A percentile compares a stretch with the other conserved stretches of the same genome.
phyloP scores from a whole-genome alignment of 176 grass and related monocot species.

The Phoenix roebelenii region DNA sequence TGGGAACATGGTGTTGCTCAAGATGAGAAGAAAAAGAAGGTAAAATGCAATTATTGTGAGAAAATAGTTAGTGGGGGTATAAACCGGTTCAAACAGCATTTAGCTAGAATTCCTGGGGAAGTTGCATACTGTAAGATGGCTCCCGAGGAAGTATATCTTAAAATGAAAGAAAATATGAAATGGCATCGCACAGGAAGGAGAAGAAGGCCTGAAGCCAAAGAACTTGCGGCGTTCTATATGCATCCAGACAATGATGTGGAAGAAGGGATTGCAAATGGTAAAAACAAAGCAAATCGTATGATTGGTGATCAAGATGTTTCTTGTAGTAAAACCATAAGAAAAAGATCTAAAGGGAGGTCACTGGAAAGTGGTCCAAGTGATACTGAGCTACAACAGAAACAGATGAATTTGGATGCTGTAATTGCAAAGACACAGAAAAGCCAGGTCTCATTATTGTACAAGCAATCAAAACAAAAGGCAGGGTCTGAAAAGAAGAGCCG shows the following conservation, averaged over 20 bases:
- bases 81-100: constrained; percentile 32
- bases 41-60: constrained; percentile 31
- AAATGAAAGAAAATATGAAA: constrained; percentile 32
- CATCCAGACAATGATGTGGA: constrained; percentile 10
- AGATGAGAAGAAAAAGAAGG: constrained; percentile 29
- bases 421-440: constrained; percentile 14
- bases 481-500: constrained; percentile 11
- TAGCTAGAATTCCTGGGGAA: constrained; percentile 32
- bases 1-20: constrained; percentile 30
- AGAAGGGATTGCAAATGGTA: constrained; percentile 9
- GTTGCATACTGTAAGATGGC: constrained; percentile 28
- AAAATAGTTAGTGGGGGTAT: constrained; percentile 33
- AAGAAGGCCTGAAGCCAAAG: constrained; percentile 14
- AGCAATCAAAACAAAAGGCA: constrained; percentile 18
- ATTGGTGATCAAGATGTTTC: constrained; percentile 24
- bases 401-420: constrained; percentile 9
- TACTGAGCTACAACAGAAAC: not conserved
- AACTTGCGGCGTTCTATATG: constrained; percentile 14
- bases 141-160: constrained; percentile 27
- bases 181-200: constrained; percentile 29
- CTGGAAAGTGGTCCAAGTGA: not conserved
- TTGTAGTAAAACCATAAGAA: constrained; percentile 9
- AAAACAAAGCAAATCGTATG: constrained; percentile 4
- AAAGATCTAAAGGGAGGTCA: constrained; percentile 7
- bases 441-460: not conserved